Percentiles rank a stretch among this genome's conserved stretches.
Conservation (phyloP, 192 early-diverging fungal genomes). For the Chytriomyces confervae region DNA sequence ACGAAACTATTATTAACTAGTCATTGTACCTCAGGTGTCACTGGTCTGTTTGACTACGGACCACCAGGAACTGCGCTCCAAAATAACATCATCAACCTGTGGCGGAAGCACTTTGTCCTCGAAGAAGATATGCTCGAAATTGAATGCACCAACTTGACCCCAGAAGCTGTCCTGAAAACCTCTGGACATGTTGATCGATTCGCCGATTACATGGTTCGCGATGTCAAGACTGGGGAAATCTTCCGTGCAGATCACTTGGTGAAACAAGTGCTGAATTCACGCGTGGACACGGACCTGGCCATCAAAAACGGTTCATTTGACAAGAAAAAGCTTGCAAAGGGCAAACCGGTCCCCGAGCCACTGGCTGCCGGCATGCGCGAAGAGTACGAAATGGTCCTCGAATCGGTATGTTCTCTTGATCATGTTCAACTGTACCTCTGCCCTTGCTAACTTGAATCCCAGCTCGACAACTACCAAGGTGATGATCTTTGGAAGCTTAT, state of each 20-base stretch:
- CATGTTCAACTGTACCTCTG: neutral
- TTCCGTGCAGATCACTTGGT: constrained; percentile 98
- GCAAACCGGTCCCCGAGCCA: constrained; percentile 62
- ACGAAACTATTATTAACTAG: neutral
- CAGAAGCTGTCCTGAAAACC: constrained; percentile 89
- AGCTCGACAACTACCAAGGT: constrained; percentile 96
- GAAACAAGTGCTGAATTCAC: constrained; percentile 88
- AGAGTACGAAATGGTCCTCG: constrained; percentile 86
- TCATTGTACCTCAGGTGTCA: constrained; percentile 68
- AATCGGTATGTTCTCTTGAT: constrained; percentile 61
- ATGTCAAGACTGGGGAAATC: constrained; percentile 88
- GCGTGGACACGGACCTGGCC: constrained; percentile 81
- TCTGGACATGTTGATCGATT: constrained; percentile 99
- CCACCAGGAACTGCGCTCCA: constrained; percentile 92
- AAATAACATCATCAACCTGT: constrained; percentile 85
- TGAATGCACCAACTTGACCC: constrained; percentile 98
- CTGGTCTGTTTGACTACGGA: constrained; percentile 98
- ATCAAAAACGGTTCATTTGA: constrained; percentile 46
- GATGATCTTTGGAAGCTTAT: constrained; percentile 86
- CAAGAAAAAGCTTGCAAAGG: constrained; percentile 71
- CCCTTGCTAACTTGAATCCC: constrained; percentile 4
- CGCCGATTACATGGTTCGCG: constrained; percentile 98
- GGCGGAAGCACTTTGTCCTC: constrained; percentile 96
- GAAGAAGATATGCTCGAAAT: constrained; percentile 99
- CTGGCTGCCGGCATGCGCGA: constrained; percentile 65